Percentiles rank a stretch among this genome's conserved stretches.
These are phyloP conservation scores for Podaxis sp. DNA, from an alignment of 768 basidiomycete genomes.

Conservation along the genomic window DNA sequence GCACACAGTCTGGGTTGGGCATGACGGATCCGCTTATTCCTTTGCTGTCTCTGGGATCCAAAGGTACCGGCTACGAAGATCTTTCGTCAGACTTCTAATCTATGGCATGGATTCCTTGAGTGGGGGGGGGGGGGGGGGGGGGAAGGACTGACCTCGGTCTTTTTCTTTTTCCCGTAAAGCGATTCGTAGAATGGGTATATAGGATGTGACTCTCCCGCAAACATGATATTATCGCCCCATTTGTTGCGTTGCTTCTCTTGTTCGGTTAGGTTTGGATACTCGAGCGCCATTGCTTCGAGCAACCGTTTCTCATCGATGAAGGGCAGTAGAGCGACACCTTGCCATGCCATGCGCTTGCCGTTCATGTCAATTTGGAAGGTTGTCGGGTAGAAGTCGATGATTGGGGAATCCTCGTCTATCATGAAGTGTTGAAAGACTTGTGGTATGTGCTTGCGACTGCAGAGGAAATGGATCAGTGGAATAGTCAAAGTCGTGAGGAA, in stretches of 20 bases:
- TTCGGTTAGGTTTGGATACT: constrained; percentile 65
- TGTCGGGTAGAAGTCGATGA: constrained; percentile 92
- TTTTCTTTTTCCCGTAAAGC: constrained; percentile 88
- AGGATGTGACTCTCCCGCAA: constrained; percentile 78
- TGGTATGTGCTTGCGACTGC: constrained; percentile 86
- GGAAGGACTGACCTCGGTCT: constrained; percentile 53
- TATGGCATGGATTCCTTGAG: constrained; percentile 1
- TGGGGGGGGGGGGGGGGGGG: neutral
- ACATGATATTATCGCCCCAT: constrained; percentile 81
- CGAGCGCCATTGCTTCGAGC: constrained; percentile 74
- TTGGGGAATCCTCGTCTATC: constrained; percentile 82
- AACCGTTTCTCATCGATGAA: constrained; percentile 89
- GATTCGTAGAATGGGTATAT: constrained; percentile 85
- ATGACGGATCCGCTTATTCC: constrained; percentile 80
- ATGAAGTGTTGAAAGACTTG: constrained; percentile 82
- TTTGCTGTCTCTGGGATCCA: constrained; percentile 65
- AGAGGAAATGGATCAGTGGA: neutral
- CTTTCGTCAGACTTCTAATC: constrained; percentile 11
- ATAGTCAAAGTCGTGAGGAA: neutral
- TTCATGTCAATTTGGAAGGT: constrained; percentile 99
- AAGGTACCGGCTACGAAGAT: constrained; percentile 57
- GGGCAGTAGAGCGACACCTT: constrained; percentile 93
- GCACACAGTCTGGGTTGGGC: constrained; percentile 84
- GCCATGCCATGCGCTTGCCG: constrained; percentile 99
- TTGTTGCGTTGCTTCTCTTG: constrained; percentile 82